phyloP scores from a whole-genome alignment of 768 basidiomycete species.

The Rhizopogon sp. region DNA sequence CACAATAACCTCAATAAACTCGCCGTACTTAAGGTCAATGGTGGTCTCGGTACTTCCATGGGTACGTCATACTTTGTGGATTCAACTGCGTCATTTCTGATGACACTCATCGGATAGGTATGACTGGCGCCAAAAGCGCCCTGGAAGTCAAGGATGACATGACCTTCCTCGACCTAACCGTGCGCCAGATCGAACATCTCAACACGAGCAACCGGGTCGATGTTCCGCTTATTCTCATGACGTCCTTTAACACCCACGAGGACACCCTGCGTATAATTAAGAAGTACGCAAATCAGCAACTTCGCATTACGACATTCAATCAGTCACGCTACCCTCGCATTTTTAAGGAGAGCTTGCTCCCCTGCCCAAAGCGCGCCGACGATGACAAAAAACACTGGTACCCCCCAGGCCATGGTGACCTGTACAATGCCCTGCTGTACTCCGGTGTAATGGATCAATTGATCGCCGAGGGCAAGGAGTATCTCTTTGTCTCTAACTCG shows the following conservation, averaged over 20 bases:
- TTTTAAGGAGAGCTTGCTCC: conserved; percentile 62
- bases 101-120: conserved; percentile 29
- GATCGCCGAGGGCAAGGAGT: conserved; percentile 67
- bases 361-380: conserved; percentile 49
- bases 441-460: conserved; percentile 73
- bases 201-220: conserved; percentile 57
- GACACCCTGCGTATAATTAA: conserved; percentile 76
- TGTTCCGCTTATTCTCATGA: conserved; percentile 79
- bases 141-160: conserved; percentile 73
- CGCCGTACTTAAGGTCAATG: conserved; percentile 76
- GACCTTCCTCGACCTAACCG: conserved; percentile 64
- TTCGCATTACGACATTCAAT: conserved; percentile 67
- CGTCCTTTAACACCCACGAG: conserved; percentile 78
- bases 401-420: conserved; percentile 72
- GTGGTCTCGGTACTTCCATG: conserved; percentile 67
- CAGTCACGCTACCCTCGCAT: conserved; percentile 75
- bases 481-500: conserved; percentile 76
- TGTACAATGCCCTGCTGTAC: conserved; percentile 68
- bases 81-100: conserved; percentile 1
- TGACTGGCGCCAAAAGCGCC: conserved; percentile 63
- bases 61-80: conserved; percentile 23
- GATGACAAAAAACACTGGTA: conserved; percentile 73
- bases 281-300: conserved; percentile 76
- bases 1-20: conserved; percentile 57
- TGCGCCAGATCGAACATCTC: conserved; percentile 65